Evolutionary conservation across 1,284 basidiomycete species (phyloP).

Genomic region (Sphagnurus paluster): DNA sequence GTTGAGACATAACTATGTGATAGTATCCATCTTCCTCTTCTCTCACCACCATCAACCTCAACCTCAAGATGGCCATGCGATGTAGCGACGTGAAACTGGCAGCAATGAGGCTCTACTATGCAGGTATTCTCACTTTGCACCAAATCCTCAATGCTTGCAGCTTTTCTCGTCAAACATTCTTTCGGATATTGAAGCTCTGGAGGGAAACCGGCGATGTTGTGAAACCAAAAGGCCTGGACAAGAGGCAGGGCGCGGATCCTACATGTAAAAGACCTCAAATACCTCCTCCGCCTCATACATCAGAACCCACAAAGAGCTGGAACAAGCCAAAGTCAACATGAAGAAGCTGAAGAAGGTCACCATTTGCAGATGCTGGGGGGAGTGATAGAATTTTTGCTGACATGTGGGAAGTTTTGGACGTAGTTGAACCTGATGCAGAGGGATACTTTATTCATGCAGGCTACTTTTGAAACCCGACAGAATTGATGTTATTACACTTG

Average conservation of each 20-base stretch:
- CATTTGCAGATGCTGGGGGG: too few relatives aligned
- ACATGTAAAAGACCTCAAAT: background rate
- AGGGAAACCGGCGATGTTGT: slow-evolving; percentile 2
- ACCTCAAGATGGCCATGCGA: too few relatives aligned
- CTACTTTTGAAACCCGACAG: too few relatives aligned
- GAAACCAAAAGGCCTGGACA: background rate
- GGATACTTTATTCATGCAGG: slow-evolving; percentile 28
- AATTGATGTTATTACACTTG: too few relatives aligned
- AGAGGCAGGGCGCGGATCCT: background rate
- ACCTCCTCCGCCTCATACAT: background rate
- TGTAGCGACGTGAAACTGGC: slow-evolving; percentile 15
- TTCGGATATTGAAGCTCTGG: slow-evolving; percentile 1
- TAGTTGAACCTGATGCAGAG: slow-evolving; percentile 22
- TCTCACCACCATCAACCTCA: too few relatives aligned
- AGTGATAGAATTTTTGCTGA: slow-evolving; percentile 21
- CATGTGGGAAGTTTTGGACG: slow-evolving; percentile 20
- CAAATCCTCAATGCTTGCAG: slow-evolving; percentile 14
- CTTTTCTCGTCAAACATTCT: slow-evolving; percentile 14
- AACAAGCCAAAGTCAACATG: slow-evolving; percentile 9
- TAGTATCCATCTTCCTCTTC: too few relatives aligned
- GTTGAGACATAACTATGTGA: too few relatives aligned
- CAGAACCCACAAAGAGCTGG: background rate
- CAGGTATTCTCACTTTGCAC: slow-evolving; percentile 5
- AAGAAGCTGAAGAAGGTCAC: too few relatives aligned
- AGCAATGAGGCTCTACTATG: slow-evolving; percentile 14